Conservation (phyloP, 305 asterid genomes). For the Solanum hybrid region DNA sequence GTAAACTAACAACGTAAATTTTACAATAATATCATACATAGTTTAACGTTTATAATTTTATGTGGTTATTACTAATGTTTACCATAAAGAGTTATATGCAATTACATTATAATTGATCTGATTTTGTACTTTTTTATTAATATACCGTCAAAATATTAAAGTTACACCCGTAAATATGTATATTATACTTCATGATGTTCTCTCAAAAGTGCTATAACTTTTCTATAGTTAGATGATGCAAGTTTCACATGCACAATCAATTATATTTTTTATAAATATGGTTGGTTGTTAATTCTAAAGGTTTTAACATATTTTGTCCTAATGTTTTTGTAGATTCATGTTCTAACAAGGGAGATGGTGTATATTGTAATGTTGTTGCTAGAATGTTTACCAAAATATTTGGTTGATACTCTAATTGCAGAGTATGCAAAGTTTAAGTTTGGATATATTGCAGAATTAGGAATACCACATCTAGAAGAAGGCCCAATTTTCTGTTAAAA, state of each 20-base stretch:
- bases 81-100: no score
- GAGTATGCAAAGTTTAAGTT: background rate
- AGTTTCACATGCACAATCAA: background rate
- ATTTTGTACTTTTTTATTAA: background rate
- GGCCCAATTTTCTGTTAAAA: background rate
- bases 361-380: background rate
- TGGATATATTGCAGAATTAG: background rate
- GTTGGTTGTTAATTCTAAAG: background rate
- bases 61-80: no score
- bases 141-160: background rate
- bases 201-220: no score
- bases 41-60: no score
- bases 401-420: background rate
- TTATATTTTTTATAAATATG: no score
- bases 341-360: no score
- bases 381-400: background rate
- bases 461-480: background rate
- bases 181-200: background rate
- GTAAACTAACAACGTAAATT: no score
- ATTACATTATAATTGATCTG: background rate
- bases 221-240: background rate
- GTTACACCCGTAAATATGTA: background rate
- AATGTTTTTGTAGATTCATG: background rate
- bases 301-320: background rate
- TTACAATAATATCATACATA: no score